phyloP scores from a whole-genome alignment of 1,139 yeast genomes.

The Yarrowia galli region DNA sequence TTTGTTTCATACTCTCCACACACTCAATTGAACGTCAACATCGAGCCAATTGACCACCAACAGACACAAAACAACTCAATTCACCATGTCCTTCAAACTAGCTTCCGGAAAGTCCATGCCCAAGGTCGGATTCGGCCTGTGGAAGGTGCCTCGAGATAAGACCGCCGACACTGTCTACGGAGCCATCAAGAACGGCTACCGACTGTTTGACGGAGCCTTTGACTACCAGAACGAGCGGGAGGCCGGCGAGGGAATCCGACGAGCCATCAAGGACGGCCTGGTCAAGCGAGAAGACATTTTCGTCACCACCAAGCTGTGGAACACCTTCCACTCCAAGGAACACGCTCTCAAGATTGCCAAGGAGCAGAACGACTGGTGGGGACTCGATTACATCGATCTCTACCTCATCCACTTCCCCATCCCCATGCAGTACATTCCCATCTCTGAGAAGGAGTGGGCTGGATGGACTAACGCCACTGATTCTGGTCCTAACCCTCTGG shows the following conservation, averaged over 20 bases:
- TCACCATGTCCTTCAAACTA: constrained; percentile 31
- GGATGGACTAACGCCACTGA: constrained; percentile 56
- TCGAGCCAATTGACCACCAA: background rate
- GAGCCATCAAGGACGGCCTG: constrained; percentile 53
- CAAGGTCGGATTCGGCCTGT: constrained; percentile 59
- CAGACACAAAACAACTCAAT: too few species aligned
- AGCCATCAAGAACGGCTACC: constrained; percentile 56
- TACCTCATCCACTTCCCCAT: constrained; percentile 72
- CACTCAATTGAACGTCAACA: background rate
- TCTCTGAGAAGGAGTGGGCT: constrained; percentile 57
- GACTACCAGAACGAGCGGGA: constrained; percentile 55
- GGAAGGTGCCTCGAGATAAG: constrained; percentile 54
- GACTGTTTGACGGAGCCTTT: constrained; percentile 56
- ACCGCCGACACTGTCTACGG: constrained; percentile 56
- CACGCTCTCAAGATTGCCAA: constrained; percentile 58
- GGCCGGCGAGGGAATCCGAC: constrained; percentile 54
- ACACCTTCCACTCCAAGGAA: constrained; percentile 54
- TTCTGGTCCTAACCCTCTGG: constrained; percentile 53
- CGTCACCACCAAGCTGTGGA: constrained; percentile 58
- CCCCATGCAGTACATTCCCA: constrained; percentile 58
- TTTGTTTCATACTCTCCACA: background rate
- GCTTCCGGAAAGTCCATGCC: constrained; percentile 56
- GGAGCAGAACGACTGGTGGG: constrained; percentile 61
- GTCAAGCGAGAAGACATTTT: constrained; percentile 54
- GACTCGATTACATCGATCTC: constrained; percentile 66